phyloP scores from a whole-genome alignment of 2,329 filamentous ascomycete genomes.

The Madurella mycetomatis region DNA sequence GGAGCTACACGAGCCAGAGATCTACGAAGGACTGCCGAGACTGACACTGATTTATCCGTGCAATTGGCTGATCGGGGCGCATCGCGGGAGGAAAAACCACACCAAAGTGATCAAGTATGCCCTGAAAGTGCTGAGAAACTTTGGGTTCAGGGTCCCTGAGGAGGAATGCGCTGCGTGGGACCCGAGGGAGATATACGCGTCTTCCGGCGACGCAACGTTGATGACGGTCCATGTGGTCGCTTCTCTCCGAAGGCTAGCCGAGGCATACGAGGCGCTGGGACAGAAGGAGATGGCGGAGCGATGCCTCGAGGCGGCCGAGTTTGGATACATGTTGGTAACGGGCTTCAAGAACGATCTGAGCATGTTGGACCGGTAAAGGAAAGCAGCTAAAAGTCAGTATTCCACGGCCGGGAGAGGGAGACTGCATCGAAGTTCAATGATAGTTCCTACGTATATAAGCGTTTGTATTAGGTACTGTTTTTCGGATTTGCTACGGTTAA shows the following conservation, averaged over 20 bases:
- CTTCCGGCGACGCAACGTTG: slow-evolving; percentile 21
- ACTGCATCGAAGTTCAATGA: too few relatives aligned
- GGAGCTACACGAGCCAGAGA: slow-evolving; percentile 30
- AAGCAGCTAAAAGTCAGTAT: too few relatives aligned
- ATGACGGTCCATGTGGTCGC: slow-evolving; percentile 35
- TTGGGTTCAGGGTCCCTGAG: slow-evolving; percentile 30
- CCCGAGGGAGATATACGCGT: slow-evolving; percentile 26
- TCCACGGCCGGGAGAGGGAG: too few relatives aligned
- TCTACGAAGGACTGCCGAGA: slow-evolving; percentile 30
- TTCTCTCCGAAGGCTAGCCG: slow-evolving; percentile 29
- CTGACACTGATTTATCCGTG: slow-evolving; percentile 34
- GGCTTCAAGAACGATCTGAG: slow-evolving; percentile 31
- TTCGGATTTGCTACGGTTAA: too few relatives aligned
- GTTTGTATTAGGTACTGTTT: too few relatives aligned
- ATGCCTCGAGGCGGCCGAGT: slow-evolving; percentile 29
- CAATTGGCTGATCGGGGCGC: slow-evolving; percentile 35
- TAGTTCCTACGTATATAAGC: too few relatives aligned
- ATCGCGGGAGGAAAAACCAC: slow-evolving; percentile 31
- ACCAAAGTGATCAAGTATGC: slow-evolving; percentile 31
- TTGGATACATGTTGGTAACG: slow-evolving; percentile 31
- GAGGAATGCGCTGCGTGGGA: slow-evolving; percentile 22
- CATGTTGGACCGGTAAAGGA: slow-evolving; percentile 32
- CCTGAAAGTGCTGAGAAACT: slow-evolving; percentile 31
- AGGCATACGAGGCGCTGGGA: slow-evolving; percentile 30
- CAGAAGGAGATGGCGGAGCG: slow-evolving; percentile 25